Base-by-base conservation (phyloP, 2,329 filamentous ascomycete species). In the Aureobasidium sp. region DNA sequence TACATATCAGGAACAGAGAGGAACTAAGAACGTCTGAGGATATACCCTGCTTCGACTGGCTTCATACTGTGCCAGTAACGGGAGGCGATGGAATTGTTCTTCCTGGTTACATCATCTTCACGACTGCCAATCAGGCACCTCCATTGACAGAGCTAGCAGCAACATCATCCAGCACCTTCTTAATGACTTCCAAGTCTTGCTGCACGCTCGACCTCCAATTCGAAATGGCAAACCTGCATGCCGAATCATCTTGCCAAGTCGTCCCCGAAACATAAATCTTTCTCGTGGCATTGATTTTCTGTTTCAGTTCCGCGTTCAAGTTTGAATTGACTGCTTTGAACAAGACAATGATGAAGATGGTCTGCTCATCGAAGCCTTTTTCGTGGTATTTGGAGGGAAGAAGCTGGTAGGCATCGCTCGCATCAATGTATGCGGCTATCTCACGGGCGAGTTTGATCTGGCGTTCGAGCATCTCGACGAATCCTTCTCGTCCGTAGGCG, bases 181-280 rank as follows among this genome's bases (percentile, higher is more conserved):
- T 81, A 17, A 95, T 82, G n/a, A 90, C 72, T 22, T 74, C 76
- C 64, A 87, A 76, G 70, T 96, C 91, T 64, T 81, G 80, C 52
- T 85, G 79, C 0, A 86, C 80, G 69, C 92, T 81, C 1, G 89
- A 87, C 73, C 84, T 84, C 90, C 91, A 96, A 70, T 89, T 97
- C 42, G 89, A 64, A 7, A 96, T 85, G 0, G 93, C 92, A 67
- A 96, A 84, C n/a, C 93, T 82, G 64, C 87, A 88, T 9, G 92
- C 92, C 62, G 86, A 83, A 62, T 79, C 76, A 0, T 88, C 89
- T 45, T 85, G 79, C 91, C 91, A 97, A 49, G 76, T 80, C 14
- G 90, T 96, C 0, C 89, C 89, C 64, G 89, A 91, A 5, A 96
- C 88, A 70, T 92, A 96, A 69, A 96, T 87, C 69, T 84, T 84